phyloP scores from a whole-genome alignment of 169 alveolate genomes.

The Amoebophrya sp. region DNA sequence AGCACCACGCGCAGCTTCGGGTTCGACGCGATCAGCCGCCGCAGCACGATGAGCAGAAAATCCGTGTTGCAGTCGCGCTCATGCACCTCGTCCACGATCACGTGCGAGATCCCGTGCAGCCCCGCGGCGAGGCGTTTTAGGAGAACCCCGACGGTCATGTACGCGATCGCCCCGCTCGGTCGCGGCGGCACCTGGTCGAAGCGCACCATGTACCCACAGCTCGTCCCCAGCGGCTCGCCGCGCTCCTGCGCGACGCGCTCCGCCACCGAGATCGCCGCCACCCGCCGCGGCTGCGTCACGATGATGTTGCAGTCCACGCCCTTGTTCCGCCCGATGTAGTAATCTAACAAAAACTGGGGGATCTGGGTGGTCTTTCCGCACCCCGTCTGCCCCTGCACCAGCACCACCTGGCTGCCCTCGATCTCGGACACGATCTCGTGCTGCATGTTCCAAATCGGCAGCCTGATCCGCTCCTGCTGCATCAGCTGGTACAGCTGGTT shows the following conservation, averaged over 20 bases:
- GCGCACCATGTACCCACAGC: constrained; percentile 2
- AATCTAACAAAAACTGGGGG: constrained; percentile 35
- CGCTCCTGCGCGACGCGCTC: constrained; percentile 11
- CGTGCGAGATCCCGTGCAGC: constrained; percentile 11
- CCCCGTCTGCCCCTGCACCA: constrained; percentile 71
- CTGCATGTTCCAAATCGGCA: constrained; percentile 2
- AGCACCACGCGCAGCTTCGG: background rate
- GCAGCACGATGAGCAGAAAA: constrained; percentile 14
- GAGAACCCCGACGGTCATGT: constrained; percentile 8
- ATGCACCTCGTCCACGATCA: constrained; percentile 45
- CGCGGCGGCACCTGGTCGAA: constrained; percentile 9
- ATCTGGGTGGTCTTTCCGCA: constrained; percentile 78
- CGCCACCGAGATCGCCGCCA: constrained; percentile 15
- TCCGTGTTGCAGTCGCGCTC: constrained; percentile 39
- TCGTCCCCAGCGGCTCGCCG: constrained; percentile 1
- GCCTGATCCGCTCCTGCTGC: background rate
- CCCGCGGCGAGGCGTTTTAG: constrained; percentile 10
- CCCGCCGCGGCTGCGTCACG: constrained; percentile 17
- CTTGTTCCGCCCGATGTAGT: background rate
- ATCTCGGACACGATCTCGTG: background rate
- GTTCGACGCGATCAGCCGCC: background rate
- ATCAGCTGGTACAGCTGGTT: background rate
- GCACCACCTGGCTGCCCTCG: background rate
- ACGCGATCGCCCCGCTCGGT: background rate
- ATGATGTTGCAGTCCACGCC: constrained; percentile 1